Evolutionary conservation across 2,329 filamentous ascomycete genomes (phyloP), one percentile per base, ranked within the genome.

Genomic region (Metarhizium brunneum): DNA sequence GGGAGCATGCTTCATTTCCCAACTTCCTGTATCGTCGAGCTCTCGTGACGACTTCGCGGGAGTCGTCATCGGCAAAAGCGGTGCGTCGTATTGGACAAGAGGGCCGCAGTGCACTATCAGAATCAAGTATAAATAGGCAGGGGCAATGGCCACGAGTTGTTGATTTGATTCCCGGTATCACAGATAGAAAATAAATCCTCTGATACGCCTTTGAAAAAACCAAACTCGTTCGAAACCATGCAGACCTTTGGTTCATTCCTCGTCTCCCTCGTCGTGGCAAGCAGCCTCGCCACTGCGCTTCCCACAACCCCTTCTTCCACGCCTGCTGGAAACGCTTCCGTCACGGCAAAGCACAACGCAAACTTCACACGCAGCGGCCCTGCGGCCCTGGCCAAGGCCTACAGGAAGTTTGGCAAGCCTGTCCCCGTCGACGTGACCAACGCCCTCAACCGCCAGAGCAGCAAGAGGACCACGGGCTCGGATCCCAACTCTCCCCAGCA

Each of bases 231-330:
- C 47, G 56, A 56, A 50, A 42, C 35, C 35, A 62, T 62, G 60
- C 60, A 59, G 54, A 60, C 49, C 38, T 60, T 62, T 36, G 59
- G 58, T 16, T 57, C 60, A 42, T 60, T 60, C 43, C 54, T 62
- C 55, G 58, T 58, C 40, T 57, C 60, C 53, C 54, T 62, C 43
- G 52, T 62, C 45, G 56, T 54, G 51, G 59, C 57, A 20, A 52
- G 56, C 49, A 58, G 59, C 52, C 18, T 57, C 49, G 59, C 51
- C 38, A 50, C 56, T 25, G 57, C 56, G 47, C 51, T 55, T 11
- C 60, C 60, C 6, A 29, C 60, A 29, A 29, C 25, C 25, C 25
- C 47, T 14, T 50, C 53, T 36, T 56, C 59, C 32, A 38, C 47
- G 25, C 13, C 7, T 38, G 29, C 32, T 20, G 38, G 18, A 40